Evolutionary conservation across 2,329 filamentous ascomycete genomes (phyloP), one percentile per base, ranked within the genome.

Genomic region (Coniochaeta ligniaria): DNA sequence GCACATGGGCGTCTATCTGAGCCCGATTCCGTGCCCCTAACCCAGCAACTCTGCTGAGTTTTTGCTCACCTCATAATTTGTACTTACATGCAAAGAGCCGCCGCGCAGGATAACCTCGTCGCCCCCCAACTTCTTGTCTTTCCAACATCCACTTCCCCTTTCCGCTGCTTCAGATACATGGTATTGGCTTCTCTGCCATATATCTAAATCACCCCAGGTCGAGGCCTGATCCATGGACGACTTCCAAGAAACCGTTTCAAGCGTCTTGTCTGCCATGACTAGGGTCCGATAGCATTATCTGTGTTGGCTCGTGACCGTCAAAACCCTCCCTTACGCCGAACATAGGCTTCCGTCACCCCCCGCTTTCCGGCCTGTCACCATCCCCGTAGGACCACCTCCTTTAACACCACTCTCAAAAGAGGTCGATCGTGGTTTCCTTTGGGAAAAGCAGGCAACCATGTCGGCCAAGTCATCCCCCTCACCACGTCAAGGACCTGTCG

Each of bases 401-500:
- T 26, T 47, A 41, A 2, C 16, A 41, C 17, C 16, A 41, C 16
- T n/a, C 35, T 8, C 16, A 5, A 17, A 6, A 9, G 16, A 24
- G 11, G 43, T 12, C 20, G 9, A 6, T 24, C 20, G n/a, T 24
- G 11, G n/a, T 24, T 8, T 14, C 22, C 20, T 11, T 24, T 6
- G 17, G 22, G 24, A 43, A 20, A n/a, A 2, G 12, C 3, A 3
- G 43, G 43, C 43, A 24, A 52, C n/a, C 11, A 72, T 71, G 70
- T 71, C 70, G 60, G 60, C 63, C 28, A 62, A 62, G 33, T 69
- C 71, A 12, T 67, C 72, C 5, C 68, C 71, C 9, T 72, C 72
- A 7, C 72, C 72, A 41, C 60, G 60, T 45, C 65, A 70, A 64
- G 65, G 64, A 60, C 61, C 70, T 31, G 52, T 66, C 26, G 64